Evolutionary conservation across 202 grass and related monocot genomes (phyloP), one percentile per base, ranked within the genome.

Genomic region (Panicum virgatum): DNA sequence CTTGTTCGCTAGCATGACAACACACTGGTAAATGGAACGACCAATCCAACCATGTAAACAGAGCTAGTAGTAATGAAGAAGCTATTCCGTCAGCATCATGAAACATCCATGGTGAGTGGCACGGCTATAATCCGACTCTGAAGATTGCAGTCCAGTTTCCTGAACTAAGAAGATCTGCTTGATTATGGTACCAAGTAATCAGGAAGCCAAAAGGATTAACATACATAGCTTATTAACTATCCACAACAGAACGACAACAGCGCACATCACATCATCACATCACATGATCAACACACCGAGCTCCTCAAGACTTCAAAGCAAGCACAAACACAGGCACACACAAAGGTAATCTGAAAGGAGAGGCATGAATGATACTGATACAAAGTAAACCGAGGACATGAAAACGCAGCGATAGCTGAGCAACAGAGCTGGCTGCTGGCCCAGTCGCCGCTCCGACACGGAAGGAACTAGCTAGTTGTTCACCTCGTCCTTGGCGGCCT

Each of bases 251-350:
- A 9, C 53, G 26, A 54, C 12, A 61, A 30, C 25, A 61, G 26
- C 16, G 26, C 23, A 69, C 66, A 69, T 69, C 58, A 69, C 66
- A 69, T 69, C 66, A 68, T n/a, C 65, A 25, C n/a, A n/a, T 44
- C 38, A 44, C 65, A 67, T 15, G 12, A 26, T 44, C 65, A 68
- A 8, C 39, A 45, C 66, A 69, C 39, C 26, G n/a, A n/a, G n/a
- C n/a, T n/a, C n/a, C n/a, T n/a, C n/a, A n/a, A n/a, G n/a, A n/a
- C n/a, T n/a, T n/a, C n/a, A n/a, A n/a, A n/a, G n/a, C n/a, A n/a
- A n/a, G n/a, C n/a, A n/a, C 1, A 25, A 16, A 19, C 56, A n/a
- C 13, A 29, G 23, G 29, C 42, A 70, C 43, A 46, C 14, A 15
- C 15, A 46, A 71, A 16, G 23, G 14, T 2, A 71, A 48, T 43